phyloP scores from a whole-genome alignment of 768 basidiomycete species.

The Lactarius deliciosus region DNA sequence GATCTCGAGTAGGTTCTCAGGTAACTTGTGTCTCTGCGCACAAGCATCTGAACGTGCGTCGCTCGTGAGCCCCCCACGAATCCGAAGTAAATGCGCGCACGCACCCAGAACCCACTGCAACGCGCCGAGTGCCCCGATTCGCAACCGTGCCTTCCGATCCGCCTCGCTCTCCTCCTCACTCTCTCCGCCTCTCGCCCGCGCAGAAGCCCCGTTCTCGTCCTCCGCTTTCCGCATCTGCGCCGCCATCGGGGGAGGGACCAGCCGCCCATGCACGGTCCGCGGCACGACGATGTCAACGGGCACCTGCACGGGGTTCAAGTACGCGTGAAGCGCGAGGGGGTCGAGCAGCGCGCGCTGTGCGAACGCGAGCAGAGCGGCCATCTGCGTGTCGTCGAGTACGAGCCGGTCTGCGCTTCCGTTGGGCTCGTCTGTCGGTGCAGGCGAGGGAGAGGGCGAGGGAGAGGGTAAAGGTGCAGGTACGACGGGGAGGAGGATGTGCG shows the following conservation, averaged over 20 bases:
- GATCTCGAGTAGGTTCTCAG: constrained; percentile 41
- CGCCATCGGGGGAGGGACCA: constrained; percentile 32
- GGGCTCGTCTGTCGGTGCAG: not conserved
- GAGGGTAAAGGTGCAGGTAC: not conserved
- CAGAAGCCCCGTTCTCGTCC: constrained; percentile 35
- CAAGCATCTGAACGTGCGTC: constrained; percentile 21
- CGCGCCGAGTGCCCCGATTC: constrained; percentile 67
- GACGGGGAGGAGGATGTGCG: constrained; percentile 33
- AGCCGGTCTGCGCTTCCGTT: constrained; percentile 28
- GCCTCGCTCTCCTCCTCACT: constrained; percentile 64
- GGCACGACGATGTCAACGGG: constrained; percentile 39
- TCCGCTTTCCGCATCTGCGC: constrained; percentile 35
- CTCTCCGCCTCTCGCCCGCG: constrained; percentile 48
- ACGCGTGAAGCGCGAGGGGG: constrained; percentile 55
- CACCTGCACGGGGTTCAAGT: constrained; percentile 62
- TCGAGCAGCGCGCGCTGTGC: constrained; percentile 56
- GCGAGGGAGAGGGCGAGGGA: no score
- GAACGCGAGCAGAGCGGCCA: constrained; percentile 49
- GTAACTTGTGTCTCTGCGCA: constrained; percentile 9
- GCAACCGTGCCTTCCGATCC: constrained; percentile 69
- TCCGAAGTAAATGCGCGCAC: constrained; percentile 31
- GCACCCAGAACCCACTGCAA: constrained; percentile 62
- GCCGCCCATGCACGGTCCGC: constrained; percentile 37
- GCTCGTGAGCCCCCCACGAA: not conserved
- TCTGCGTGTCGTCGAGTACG: constrained; percentile 36